A percentile compares a stretch with the other conserved stretches of the same genome.
These are phyloP conservation scores for Camillea tinctor DNA, from an alignment of 2,329 filamentous ascomycete genomes.

Conservation along the genomic window DNA sequence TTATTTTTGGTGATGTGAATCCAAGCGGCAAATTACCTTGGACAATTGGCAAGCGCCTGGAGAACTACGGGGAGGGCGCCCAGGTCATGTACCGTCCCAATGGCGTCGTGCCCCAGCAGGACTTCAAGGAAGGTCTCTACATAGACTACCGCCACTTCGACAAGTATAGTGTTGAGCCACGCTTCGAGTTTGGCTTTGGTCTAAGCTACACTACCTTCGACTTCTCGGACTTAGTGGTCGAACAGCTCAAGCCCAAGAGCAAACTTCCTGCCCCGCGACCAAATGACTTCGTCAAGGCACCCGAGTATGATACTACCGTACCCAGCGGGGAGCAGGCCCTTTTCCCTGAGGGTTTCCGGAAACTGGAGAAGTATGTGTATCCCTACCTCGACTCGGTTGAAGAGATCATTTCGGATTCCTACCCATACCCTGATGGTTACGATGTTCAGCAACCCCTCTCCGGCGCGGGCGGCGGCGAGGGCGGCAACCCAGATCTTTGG, in stretches of 20 bases:
- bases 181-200: constrained; percentile 84
- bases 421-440: constrained; percentile 58
- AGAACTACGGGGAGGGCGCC: constrained; percentile 73
- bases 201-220: constrained; percentile 77
- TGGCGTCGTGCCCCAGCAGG: constrained; percentile 72
- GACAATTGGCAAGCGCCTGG: constrained; percentile 72
- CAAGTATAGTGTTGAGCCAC: constrained; percentile 68
- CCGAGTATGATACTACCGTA: constrained; percentile 52
- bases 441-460: constrained; percentile 49
- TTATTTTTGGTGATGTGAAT: constrained; percentile 76
- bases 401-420: constrained; percentile 39
- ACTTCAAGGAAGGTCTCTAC: constrained; percentile 79
- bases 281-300: constrained; percentile 45
- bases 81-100: constrained; percentile 70
- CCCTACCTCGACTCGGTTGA: constrained; percentile 60
- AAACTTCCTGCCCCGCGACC: constrained; percentile 38
- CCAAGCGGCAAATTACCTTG: constrained; percentile 84
- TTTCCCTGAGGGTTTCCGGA: constrained; percentile 60
- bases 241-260: constrained; percentile 45
- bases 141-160: constrained; percentile 92
- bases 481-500: constrained; percentile 67
- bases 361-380: constrained; percentile 69
- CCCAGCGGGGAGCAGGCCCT: constrained; percentile 57
- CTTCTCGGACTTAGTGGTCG: constrained; percentile 53
- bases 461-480: constrained; percentile 67